Base-by-base conservation (phyloP, 805 yeast species). In the Candida odintsovae region DNA sequence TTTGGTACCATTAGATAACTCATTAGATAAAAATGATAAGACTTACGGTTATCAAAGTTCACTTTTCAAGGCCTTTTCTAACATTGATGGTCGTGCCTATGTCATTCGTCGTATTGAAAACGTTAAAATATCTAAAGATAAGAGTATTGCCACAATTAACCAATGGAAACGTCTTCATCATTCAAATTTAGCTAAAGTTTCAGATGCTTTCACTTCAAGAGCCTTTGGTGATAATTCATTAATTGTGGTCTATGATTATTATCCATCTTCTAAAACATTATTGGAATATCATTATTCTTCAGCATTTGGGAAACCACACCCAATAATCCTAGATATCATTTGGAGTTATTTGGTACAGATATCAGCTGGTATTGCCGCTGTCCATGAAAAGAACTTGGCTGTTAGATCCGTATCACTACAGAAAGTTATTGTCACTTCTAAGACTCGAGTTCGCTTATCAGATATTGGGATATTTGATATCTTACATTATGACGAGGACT, bases 201-300 rank as follows among this genome's bases (percentile, higher is more conserved):
- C 78, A 38, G 97, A 90, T 61, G 89, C 94, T 7, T 92, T 94
- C 63, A 83, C 96, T 1, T 81, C 92, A 6, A 77, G 89, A 47
- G 84, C 89, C 6, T 94, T 94, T 69, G 92, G 88, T 39, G 94
- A 86, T 55, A 73, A 75, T 41, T 82, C 94, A 1, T 71, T 94
- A 47, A 75, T 89, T 38, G 69, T 90, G 39, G 83, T 86, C 5
- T 88, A 89, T 65, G 97, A 92, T 59, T 94, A 80, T 63, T 86
- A 76, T 63, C 97, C 99, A 21, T 71, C 80, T 50, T 76, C 95
- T 1, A 69, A 70, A 46, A 86, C 95, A 1, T 67, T 92, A 41
- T 69, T 72, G 47, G 96, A 89, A 50, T 72, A 75, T 18, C 94
- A 88, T 67, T 72, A 80, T 53, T 70, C 73, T 41, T 67, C 76